Percentiles rank a stretch among this genome's conserved stretches.
Conservation (phyloP, 345 rosid species). For the Salix brachista region DNA sequence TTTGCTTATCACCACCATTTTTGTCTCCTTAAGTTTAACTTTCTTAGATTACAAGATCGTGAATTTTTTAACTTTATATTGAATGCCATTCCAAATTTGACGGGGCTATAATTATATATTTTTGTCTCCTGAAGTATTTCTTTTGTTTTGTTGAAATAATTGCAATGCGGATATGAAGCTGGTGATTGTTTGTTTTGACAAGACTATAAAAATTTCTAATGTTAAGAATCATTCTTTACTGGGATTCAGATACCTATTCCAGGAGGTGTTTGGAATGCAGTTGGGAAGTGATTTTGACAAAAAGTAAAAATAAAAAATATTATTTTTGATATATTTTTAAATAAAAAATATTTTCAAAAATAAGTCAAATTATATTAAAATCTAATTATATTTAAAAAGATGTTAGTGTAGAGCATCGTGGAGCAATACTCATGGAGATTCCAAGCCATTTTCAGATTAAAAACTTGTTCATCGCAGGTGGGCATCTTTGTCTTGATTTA, state of each 20-base stretch:
- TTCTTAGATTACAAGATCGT: slow-evolving; percentile 15
- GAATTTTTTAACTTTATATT: slow-evolving; percentile 9
- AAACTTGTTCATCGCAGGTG: slow-evolving; percentile 44
- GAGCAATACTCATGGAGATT: background rate
- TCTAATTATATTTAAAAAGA: too few species aligned
- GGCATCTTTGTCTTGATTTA: background rate
- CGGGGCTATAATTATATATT: background rate
- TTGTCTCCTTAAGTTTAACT: background rate
- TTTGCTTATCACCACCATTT: background rate
- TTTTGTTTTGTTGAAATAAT: too few species aligned
- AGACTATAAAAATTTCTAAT: too few species aligned
- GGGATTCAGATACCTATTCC: too few species aligned
- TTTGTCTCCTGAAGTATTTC: background rate
- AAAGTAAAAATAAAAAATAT: too few species aligned
- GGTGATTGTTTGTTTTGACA: background rate
- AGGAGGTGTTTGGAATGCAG: too few species aligned
- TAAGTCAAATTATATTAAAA: too few species aligned
- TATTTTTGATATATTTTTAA: too few species aligned
- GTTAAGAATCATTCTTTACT: too few species aligned
- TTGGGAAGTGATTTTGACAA: too few species aligned
- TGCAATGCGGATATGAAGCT: background rate
- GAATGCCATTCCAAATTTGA: slow-evolving; percentile 30
- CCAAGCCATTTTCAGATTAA: slow-evolving; percentile 11
- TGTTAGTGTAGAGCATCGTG: too few species aligned
- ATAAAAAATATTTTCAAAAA: too few species aligned